Evolutionary conservation across 202 grass and related monocot genomes (phyloP).

Genomic region (Panicum virgatum): DNA sequence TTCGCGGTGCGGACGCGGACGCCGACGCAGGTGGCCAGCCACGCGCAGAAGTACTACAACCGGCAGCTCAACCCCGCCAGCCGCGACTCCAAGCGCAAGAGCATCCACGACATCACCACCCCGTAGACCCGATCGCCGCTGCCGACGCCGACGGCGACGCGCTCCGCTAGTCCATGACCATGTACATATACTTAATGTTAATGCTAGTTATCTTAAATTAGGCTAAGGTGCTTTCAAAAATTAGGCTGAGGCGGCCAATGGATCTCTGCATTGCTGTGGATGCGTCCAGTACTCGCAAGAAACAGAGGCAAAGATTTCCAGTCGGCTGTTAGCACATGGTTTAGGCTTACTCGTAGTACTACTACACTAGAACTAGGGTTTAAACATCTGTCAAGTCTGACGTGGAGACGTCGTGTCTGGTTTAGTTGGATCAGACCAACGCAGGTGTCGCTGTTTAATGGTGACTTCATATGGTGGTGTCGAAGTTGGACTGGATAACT

Average conservation of each 20-base stretch:
- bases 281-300: no score
- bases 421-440: background rate
- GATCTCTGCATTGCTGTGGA: background rate
- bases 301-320: background rate
- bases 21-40: slow-evolving; percentile 93
- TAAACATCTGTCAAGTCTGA: slow-evolving; percentile 22
- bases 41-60: slow-evolving; percentile 97
- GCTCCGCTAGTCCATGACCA: background rate
- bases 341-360: background rate
- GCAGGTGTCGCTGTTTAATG: slow-evolving; percentile 6
- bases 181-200: no score
- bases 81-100: slow-evolving; percentile 85
- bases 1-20: slow-evolving; percentile 89
- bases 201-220: background rate
- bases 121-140: slow-evolving; percentile 26
- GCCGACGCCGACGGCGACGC: slow-evolving; percentile 17
- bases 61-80: slow-evolving; percentile 56
- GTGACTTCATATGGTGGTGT: slow-evolving; percentile 4
- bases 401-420: slow-evolving; percentile 18
- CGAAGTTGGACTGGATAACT: slow-evolving; percentile 13
- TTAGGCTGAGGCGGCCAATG: background rate
- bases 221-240: background rate
- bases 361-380: background rate
- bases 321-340: slow-evolving; percentile 16
- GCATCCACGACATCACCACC: slow-evolving; percentile 96